phyloP scores from a whole-genome alignment of 202 grass and related monocot genomes.

The Setaria viridis region DNA sequence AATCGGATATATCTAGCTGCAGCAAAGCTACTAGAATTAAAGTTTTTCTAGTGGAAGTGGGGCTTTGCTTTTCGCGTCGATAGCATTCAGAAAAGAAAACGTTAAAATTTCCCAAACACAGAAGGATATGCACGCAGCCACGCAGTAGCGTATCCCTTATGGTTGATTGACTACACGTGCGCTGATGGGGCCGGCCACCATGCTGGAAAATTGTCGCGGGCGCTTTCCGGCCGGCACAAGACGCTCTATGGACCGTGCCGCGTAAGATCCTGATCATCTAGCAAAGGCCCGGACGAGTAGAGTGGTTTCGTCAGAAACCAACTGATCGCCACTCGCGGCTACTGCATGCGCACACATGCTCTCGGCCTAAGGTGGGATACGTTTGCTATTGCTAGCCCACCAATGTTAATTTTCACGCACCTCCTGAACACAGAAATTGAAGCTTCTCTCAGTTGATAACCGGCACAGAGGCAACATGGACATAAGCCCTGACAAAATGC shows the following conservation, averaged over 20 bases:
- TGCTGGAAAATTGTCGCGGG: not conserved
- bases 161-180: not conserved
- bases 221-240: not conserved
- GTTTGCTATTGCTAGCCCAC: not conserved
- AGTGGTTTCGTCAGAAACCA: not conserved
- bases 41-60: not conserved
- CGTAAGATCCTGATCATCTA: slow-evolving; percentile 36
- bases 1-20: not conserved
- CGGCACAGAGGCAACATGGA: too few relatives aligned
- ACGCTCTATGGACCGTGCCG: slow-evolving; percentile 7
- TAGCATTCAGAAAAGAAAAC: not conserved
- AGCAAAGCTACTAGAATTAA: not conserved
- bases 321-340: not conserved
- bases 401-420: not conserved
- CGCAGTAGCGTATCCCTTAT: too few relatives aligned
- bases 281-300: not conserved
- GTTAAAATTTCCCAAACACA: not conserved
- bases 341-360: not conserved
- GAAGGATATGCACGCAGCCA: not conserved
- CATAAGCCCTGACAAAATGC: too few relatives aligned
- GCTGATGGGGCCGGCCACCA: not conserved
- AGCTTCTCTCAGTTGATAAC: not conserved
- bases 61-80: not conserved
- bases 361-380: not conserved
- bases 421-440: not conserved